Percentiles rank a stretch among this genome's conserved stretches.
phyloP scores from a whole-genome alignment of 2,329 filamentous ascomycete genomes.

The Bipolaris oryzae region DNA sequence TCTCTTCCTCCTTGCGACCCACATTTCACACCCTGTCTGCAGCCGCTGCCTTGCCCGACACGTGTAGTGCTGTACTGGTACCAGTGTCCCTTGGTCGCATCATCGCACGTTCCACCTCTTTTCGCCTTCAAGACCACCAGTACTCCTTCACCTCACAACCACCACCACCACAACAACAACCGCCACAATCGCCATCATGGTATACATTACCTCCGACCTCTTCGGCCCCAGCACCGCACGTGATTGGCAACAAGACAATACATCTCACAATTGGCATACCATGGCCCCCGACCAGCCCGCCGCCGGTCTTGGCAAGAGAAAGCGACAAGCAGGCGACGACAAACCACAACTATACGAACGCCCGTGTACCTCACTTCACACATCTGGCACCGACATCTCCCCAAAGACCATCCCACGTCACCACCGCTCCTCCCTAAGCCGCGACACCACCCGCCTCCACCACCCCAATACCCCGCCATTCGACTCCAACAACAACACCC shows the following conservation, averaged over 20 bases:
- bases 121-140: slow-evolving; percentile 3
- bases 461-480: slow-evolving; percentile 19
- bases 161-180: slow-evolving; percentile 16
- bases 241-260: slow-evolving; percentile 10
- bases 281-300: slow-evolving; percentile 30
- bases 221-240: slow-evolving; percentile 32
- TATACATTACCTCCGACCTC: slow-evolving; percentile 47
- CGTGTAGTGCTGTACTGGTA: background rate
- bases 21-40: background rate
- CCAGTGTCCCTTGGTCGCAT: background rate
- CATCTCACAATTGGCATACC: slow-evolving; percentile 20
- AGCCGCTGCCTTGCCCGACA: slow-evolving; percentile 3
- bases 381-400: slow-evolving; percentile 7
- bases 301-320: slow-evolving; percentile 40
- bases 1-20: background rate
- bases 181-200: slow-evolving; percentile 28
- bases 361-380: background rate
- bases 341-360: slow-evolving; percentile 18
- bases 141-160: slow-evolving; percentile 19
- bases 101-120: slow-evolving; percentile 9
- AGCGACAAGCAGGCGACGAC: slow-evolving; percentile 27
- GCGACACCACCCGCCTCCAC: slow-evolving; percentile 19
- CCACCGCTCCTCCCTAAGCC: slow-evolving; percentile 20
- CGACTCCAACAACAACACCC: slow-evolving; percentile 23
- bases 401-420: slow-evolving; percentile 11